These are phyloP conservation scores for Diaporthe nobilis DNA, from an alignment of 2,329 filamentous ascomycete species.

Conservation along the genomic window DNA sequence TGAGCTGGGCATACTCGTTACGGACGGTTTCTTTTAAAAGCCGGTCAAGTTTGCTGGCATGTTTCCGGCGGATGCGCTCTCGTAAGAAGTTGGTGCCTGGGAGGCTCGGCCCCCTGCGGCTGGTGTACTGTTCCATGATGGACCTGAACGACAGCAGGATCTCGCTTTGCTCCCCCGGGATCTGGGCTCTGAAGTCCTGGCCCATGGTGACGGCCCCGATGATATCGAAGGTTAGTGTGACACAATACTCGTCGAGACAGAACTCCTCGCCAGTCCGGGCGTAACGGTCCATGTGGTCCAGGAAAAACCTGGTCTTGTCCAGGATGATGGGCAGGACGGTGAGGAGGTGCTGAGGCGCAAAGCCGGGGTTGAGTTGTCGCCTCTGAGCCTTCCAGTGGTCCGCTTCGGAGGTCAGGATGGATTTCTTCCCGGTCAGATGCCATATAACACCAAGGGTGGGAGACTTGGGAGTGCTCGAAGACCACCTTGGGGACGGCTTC, in stretches of 20 bases:
- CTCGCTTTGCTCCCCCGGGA: constrained; percentile 36
- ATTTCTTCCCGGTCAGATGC: constrained; percentile 46
- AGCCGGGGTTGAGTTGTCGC: constrained; percentile 56
- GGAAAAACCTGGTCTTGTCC: constrained; percentile 51
- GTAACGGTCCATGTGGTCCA: constrained; percentile 50
- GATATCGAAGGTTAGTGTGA: constrained; percentile 56
- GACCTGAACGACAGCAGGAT: constrained; percentile 35
- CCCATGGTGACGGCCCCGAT: constrained; percentile 46
- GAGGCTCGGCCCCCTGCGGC: background rate
- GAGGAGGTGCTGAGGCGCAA: constrained; percentile 56
- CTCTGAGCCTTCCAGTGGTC: constrained; percentile 52
- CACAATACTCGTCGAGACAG: constrained; percentile 48
- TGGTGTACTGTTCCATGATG: constrained; percentile 15
- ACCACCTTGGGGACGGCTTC: constrained; percentile 49
- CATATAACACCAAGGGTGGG: constrained; percentile 47
- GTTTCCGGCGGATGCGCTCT: constrained; percentile 19
- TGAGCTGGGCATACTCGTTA: constrained; percentile 29
- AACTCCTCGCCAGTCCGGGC: constrained; percentile 48
- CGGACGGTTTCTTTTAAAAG: constrained; percentile 33
- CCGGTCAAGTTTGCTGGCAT: constrained; percentile 34
- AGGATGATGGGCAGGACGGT: constrained; percentile 53
- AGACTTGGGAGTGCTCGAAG: constrained; percentile 52
- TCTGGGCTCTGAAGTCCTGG: constrained; percentile 35
- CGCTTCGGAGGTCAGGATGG: constrained; percentile 45
- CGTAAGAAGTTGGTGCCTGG: background rate